A percentile compares a stretch with the other conserved stretches of the same genome.
phyloP scores from a whole-genome alignment of 83 land plant genomes.

The Diphasiastrum complanatum region DNA sequence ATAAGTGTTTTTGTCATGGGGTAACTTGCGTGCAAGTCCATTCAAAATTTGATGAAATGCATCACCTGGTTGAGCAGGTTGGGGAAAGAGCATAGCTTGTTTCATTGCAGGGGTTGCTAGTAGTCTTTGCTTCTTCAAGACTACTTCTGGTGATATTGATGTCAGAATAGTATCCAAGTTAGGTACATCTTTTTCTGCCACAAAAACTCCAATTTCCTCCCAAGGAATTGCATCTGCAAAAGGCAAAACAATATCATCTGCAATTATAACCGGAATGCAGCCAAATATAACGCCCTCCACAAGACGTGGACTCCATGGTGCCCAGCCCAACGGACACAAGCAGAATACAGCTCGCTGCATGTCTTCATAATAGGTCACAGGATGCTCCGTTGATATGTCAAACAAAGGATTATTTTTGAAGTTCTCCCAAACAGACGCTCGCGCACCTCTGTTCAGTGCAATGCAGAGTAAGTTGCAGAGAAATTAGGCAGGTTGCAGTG shows the following conservation, averaged over 20 bases:
- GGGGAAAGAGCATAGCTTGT: conserved; percentile 33
- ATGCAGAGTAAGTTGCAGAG: neutral
- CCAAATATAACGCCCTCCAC: conserved; percentile 30
- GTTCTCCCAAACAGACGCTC: conserved; percentile 35
- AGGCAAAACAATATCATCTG: conserved; percentile 27
- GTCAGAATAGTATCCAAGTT: conserved; percentile 22
- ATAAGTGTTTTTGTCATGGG: conserved; percentile 16
- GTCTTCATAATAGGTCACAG: conserved; percentile 27
- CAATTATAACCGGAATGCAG: conserved; percentile 30
- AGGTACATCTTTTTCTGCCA: conserved; percentile 29
- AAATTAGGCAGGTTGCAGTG: neutral
- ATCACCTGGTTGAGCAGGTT: conserved; percentile 27
- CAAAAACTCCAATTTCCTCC: conserved; percentile 30
- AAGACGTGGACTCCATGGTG: conserved; percentile 33
- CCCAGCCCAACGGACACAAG: conserved; percentile 31
- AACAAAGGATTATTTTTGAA: conserved; percentile 30
- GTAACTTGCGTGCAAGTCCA: conserved; percentile 25
- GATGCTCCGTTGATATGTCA: conserved; percentile 33
- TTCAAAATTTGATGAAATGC: conserved; percentile 28
- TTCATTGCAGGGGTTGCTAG: conserved; percentile 30
- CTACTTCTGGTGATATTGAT: conserved; percentile 22
- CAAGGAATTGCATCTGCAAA: conserved; percentile 32
- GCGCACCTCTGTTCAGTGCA: conserved; percentile 20
- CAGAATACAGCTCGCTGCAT: conserved; percentile 31
- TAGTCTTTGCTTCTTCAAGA: conserved; percentile 25